Evolutionary conservation across 192 early-diverging fungal species (phyloP).

Genomic region (Coemansia sp.): DNA sequence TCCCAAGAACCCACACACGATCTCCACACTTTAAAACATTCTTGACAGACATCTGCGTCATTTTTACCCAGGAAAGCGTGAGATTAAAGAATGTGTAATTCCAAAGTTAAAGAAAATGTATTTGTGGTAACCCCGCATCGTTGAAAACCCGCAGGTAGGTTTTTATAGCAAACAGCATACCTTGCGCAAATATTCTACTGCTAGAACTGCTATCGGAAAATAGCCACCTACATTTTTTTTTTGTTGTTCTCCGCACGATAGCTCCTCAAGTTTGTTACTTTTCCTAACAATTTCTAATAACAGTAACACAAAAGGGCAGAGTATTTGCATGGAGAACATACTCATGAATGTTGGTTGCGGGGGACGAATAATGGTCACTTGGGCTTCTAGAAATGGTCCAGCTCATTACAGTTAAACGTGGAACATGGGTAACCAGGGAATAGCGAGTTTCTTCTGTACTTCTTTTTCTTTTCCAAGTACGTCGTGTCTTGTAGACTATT

Average conservation of each 20-base stretch:
- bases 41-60: neutral
- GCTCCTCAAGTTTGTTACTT: neutral
- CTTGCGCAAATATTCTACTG: neutral
- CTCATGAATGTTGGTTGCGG: neutral
- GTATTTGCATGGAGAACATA: neutral
- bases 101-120: neutral
- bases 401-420: neutral
- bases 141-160: neutral
- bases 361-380: neutral
- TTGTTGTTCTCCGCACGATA: neutral
- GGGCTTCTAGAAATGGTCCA: neutral
- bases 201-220: neutral
- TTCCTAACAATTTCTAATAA: neutral
- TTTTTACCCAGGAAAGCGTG: neutral
- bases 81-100: neutral
- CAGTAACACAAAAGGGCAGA: neutral
- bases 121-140: neutral
- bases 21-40: neutral
- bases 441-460: neutral
- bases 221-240: neutral
- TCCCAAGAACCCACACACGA: neutral
- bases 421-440: neutral
- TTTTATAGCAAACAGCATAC: slow-evolving; percentile 4
- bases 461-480: neutral
- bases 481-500: neutral